Evolutionary conservation across 345 rosid genomes (phyloP).

Genomic region (Salix purpurea): DNA sequence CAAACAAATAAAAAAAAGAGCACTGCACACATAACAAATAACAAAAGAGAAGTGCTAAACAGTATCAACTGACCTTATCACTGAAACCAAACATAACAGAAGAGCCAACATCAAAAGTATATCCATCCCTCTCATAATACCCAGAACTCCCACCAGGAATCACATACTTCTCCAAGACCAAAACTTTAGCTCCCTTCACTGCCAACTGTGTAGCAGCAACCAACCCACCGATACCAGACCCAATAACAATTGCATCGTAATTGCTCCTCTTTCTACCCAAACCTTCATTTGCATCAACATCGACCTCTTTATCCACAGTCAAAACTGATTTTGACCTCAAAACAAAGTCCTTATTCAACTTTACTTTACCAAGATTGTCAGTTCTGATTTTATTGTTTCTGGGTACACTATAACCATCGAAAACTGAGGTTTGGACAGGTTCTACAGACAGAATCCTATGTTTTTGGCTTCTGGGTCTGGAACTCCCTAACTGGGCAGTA

Average conservation of each 20-base stretch:
- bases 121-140: conserved; percentile 74
- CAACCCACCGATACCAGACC: conserved; percentile 90
- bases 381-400: conserved; percentile 2
- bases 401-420: not conserved
- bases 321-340: conserved; percentile 32
- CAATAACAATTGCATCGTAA: conserved; percentile 84
- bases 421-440: not conserved
- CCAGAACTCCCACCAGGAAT: conserved; percentile 99
- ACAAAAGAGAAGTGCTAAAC: not conserved
- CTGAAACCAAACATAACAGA: conserved; percentile 97
- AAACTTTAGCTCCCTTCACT: conserved; percentile 80
- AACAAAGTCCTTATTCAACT: conserved; percentile 7
- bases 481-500: conserved; percentile 12
- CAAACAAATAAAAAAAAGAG: not conserved
- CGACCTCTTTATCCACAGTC: conserved; percentile 33
- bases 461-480: conserved; percentile 16
- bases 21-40: not conserved
- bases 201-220: conserved; percentile 89
- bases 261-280: conserved; percentile 17
- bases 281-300: conserved; percentile 26
- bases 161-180: conserved; percentile 84
- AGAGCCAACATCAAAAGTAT: conserved; percentile 91
- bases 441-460: conserved; percentile 1
- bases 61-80: conserved; percentile 54
- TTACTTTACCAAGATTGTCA: conserved; percentile 3